A percentile compares a stretch with the other conserved stretches of the same genome.
Conservation (phyloP, 495 filamentous ascomycete genomes). For the Penicillium manginii region DNA sequence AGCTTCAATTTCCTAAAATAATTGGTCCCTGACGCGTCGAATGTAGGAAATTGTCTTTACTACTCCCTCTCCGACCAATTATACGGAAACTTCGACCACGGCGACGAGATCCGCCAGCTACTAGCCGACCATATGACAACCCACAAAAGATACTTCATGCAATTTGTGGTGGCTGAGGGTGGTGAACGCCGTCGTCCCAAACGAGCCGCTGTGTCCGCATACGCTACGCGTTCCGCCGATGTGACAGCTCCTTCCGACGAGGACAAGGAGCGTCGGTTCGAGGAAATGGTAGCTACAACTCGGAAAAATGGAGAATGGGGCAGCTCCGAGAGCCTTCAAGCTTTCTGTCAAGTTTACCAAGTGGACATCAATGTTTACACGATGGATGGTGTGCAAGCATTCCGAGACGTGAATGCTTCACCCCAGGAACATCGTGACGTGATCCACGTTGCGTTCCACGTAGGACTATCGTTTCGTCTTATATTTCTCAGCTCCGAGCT, state of each 20-base stretch:
- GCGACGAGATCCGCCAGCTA: slow-evolving; percentile 59
- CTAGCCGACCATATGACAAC: slow-evolving; percentile 67
- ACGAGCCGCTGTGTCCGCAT: slow-evolving; percentile 53
- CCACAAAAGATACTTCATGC: slow-evolving; percentile 65
- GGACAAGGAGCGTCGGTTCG: slow-evolving; percentile 66
- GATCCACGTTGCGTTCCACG: slow-evolving; percentile 73
- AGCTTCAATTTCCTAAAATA: not conserved
- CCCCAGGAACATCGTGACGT: slow-evolving; percentile 45
- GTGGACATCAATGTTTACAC: slow-evolving; percentile 69
- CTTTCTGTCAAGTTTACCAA: slow-evolving; percentile 65
- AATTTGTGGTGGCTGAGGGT: slow-evolving; percentile 65
- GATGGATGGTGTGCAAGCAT: slow-evolving; percentile 46
- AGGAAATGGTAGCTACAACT: slow-evolving; percentile 63
- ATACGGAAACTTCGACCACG: slow-evolving; percentile 63
- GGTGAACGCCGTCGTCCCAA: slow-evolving; percentile 66
- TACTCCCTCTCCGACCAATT: slow-evolving; percentile 78
- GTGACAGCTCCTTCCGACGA: slow-evolving; percentile 50
- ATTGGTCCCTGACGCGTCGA: slow-evolving; percentile 26
- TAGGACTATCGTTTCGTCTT: slow-evolving; percentile 42
- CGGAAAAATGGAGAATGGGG: slow-evolving; percentile 67
- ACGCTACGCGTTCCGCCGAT: slow-evolving; percentile 41
- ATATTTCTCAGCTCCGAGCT: not conserved
- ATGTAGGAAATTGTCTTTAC: slow-evolving; percentile 74
- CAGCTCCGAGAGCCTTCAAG: slow-evolving; percentile 72
- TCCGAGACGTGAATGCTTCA: slow-evolving; percentile 51